Evolutionary conservation across 129 eudicot genomes (phyloP).

Genomic region (Flaveria bidentis): DNA sequence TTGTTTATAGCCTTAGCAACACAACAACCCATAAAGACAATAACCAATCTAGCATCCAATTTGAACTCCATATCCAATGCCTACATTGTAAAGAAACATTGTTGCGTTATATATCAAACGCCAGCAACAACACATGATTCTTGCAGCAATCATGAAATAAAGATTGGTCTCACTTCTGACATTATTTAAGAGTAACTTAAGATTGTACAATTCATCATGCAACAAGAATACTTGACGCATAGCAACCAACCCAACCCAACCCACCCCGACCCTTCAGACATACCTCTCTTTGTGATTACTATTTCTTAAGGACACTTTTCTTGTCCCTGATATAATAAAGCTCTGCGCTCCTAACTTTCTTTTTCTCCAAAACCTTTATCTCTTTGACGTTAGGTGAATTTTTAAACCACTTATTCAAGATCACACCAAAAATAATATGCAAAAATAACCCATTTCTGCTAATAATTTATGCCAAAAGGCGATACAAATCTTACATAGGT

Average conservation of each 20-base stretch:
- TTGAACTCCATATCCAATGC: too few relatives aligned
- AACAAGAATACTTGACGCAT: neutral
- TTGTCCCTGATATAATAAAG: slow-evolving; percentile 80
- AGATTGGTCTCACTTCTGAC: too few relatives aligned
- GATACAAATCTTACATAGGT: slow-evolving; percentile 61
- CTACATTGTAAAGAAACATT: too few relatives aligned
- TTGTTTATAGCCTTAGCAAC: too few relatives aligned
- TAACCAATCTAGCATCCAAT: too few relatives aligned
- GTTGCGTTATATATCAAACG: too few relatives aligned
- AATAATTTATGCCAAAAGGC: neutral
- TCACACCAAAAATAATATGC: neutral
- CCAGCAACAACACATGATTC: too few relatives aligned
- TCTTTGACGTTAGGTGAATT: slow-evolving; percentile 85
- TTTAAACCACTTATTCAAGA: slow-evolving; percentile 24
- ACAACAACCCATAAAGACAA: too few relatives aligned
- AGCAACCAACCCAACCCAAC: neutral
- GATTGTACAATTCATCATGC: too few relatives aligned
- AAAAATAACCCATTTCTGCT: neutral
- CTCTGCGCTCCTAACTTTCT: slow-evolving; percentile 91
- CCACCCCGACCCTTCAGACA: slow-evolving; percentile 19
- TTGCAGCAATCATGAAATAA: too few relatives aligned
- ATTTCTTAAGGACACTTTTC: slow-evolving; percentile 53
- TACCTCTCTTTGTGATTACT: slow-evolving; percentile 1
- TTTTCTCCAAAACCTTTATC: slow-evolving; percentile 83
- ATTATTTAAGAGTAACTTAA: too few relatives aligned